phyloP scores from a whole-genome alignment of 2,329 filamentous ascomycete species.

The Fusarium multiceps region DNA sequence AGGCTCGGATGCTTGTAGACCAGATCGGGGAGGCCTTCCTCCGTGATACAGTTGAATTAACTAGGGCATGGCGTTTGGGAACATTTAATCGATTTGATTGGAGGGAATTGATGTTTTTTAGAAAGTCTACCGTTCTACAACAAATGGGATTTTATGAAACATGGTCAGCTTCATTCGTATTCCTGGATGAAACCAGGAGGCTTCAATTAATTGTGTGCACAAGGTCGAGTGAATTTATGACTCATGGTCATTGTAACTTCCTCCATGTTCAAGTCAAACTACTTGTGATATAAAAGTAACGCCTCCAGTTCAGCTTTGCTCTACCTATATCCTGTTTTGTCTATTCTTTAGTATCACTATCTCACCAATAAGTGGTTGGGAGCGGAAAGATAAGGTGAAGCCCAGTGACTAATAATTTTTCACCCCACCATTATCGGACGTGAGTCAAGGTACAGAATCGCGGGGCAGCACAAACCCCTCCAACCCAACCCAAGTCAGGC shows the following conservation, averaged over 20 bases:
- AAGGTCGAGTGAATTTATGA: neutral
- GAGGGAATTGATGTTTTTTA: neutral
- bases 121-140: neutral
- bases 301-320: neutral
- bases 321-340: neutral
- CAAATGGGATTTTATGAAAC: neutral
- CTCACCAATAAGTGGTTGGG: conserved; percentile 2
- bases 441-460: conserved; percentile 36
- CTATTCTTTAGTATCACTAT: neutral
- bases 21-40: neutral
- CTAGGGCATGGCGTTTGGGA: conserved; percentile 31
- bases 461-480: conserved; percentile 38
- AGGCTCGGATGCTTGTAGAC: neutral
- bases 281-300: neutral
- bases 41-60: conserved; percentile 13
- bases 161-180: neutral
- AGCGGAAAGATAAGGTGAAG: conserved; percentile 18
- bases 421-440: conserved; percentile 38
- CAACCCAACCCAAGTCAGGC: conserved; percentile 12
- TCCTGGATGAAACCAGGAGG: neutral
- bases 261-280: neutral
- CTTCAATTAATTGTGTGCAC: neutral
- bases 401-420: conserved; percentile 38
- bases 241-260: neutral
- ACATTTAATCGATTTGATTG: neutral